A percentile compares a stretch with the other conserved stretches of the same genome.
Conservation (phyloP, 306 rosid species). For the Hylodesmum podocarpum region DNA sequence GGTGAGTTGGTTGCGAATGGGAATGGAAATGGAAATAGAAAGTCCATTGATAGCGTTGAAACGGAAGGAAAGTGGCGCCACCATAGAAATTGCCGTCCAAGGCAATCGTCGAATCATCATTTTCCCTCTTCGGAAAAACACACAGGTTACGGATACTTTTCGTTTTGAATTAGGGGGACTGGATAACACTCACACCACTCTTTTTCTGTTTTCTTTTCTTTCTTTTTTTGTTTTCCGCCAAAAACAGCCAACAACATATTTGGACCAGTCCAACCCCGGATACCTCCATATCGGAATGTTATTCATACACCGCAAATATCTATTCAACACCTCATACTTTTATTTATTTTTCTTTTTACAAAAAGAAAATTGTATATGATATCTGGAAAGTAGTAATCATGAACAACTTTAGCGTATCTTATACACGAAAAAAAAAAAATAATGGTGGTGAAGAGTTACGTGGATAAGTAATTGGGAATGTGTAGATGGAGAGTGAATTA, state of each 20-base stretch:
- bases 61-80: conserved; percentile 38
- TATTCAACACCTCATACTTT: too few relatives aligned
- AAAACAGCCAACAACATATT: background rate
- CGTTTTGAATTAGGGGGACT: background rate
- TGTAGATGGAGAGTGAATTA: too few relatives aligned
- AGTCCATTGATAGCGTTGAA: background rate
- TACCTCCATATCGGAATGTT: too few relatives aligned
- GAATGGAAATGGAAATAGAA: background rate
- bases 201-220: too few relatives aligned
- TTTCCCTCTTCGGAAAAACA: background rate
- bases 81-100: conserved; percentile 44
- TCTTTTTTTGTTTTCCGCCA: background rate
- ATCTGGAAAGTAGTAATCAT: too few relatives aligned
- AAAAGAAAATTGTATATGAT: too few relatives aligned
- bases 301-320: too few relatives aligned
- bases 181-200: background rate
- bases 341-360: too few relatives aligned
- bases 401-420: too few relatives aligned
- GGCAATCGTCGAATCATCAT: conserved; percentile 67
- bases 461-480: too few relatives aligned
- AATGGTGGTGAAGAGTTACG: too few relatives aligned
- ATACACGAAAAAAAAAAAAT: too few relatives aligned
- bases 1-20: conserved; percentile 4
- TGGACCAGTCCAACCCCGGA: background rate
- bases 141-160: background rate